Base-by-base conservation (phyloP, 1,284 basidiomycete genomes). In the Rhodotorula sp. region DNA sequence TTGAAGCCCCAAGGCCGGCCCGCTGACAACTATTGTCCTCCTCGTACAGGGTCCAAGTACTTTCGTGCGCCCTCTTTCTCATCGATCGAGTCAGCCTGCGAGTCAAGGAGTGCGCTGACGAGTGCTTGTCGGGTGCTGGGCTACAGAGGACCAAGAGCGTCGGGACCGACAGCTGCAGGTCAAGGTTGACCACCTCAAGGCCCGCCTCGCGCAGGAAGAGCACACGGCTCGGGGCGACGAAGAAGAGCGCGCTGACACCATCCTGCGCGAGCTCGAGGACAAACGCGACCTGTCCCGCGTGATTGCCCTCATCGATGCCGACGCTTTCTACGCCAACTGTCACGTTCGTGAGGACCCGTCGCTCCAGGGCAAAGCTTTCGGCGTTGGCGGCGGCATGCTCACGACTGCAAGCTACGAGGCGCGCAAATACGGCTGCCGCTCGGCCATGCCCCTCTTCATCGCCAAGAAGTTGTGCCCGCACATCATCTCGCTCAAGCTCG, bases 401-500 rank as follows among this genome's bases (percentile, higher is more conserved):
- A 88, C 86, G 4, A 97, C 93, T 0, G 92, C 93, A 27, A 93
- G 91, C 3, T 97, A 97, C 74, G 93, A 93, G 80, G 94, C 94
- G 2, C 86, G 93, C 62, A 92, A 90, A 79, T 93, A 86, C 77
- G 93, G 93, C 1, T 77, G 75, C 61, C 70, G 75, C 14, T 77
- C 74, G 2, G 74, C 71, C 7, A 81, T 81, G 80, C 79, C 78
- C 86, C 91, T 88, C 59, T 95, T 94, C 80, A 89, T 98, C 55
- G 96, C 95, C 21, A 90, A 90, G 83, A 95, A 93, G 78, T 87
- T 99, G 14, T 98, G 94, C 80, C 94, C 95, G 2, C 88, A 95
- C 14, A 86, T 99, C n/a, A 88, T 92, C 56, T 83, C 93, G 57
- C 85, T 96, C 60, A 77, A 78, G 65, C 80, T 80, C 65, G 73